Evolutionary conservation across 2,329 filamentous ascomycete genomes (phyloP), one percentile per base, ranked within the genome.

Genomic region (Penicillium sp.): DNA sequence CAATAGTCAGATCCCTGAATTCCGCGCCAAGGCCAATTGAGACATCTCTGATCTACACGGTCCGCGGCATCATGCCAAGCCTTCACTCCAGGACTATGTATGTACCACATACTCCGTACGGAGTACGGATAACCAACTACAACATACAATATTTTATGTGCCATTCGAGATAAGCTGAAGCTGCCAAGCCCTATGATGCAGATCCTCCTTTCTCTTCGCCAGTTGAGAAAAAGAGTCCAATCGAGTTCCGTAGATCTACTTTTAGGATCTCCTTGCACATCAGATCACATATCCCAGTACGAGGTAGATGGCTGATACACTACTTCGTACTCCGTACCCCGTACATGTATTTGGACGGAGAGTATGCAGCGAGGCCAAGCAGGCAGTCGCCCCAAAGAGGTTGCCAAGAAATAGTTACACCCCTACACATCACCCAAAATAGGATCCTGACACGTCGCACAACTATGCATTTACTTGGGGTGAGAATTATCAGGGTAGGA

Each of bases 11-110:
- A 52, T 44, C 44, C 33, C 19, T 32, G 48, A 49, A 48, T 55
- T 57, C 56, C 48, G 38, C 44, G 53, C 55, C 56, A 57, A 57
- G 56, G 13, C 43, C 44, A 44, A 45, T 35, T 28, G 46, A 49
- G 41, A 49, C 38, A 34, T 45, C 33, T 47, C 29, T 35, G 48
- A 50, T 50, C 48, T 37, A 50, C 48, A 41, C 48, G 48, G 48
- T 48, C 42, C 45, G 53, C 37, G 43, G 15, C 37, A 49, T 37
- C 22, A 50, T 43, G 49, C 52, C 54, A 56, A 56, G 54, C 34
- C 46, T 49, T 38, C 15, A n/a, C 19, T 38, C 26, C 5, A 26
- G 22, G 26, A 26, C 33, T 45, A 13, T 24, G 22, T 45, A 13
- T 24, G 22, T 21, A 43, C 22, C 5, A 6, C 22, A 6, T 22